Evolutionary conservation across 2,329 filamentous ascomycete species (phyloP), one percentile per base, ranked within the genome.

Genomic region (Microcera coccophila): DNA sequence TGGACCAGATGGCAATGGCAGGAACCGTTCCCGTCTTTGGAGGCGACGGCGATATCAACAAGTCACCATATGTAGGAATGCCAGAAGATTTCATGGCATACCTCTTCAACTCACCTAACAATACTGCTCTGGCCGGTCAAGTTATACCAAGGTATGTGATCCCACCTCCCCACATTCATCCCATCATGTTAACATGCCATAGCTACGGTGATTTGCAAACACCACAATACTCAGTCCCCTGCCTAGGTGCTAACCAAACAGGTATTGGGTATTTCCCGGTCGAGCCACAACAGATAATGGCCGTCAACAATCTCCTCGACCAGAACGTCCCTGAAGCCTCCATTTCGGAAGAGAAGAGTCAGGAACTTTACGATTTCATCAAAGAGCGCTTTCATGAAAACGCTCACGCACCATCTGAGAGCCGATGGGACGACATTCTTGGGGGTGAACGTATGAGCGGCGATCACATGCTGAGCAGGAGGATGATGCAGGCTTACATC

Each of bases 401-500:
- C 17, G 82, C 87, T 19, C 81, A 89, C 54, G 78, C 86, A 1
- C 83, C 85, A 0, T 76, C 86, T 20, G 81, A 85, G 49, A 83
- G 84, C 50, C 81, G 84, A 48, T 89, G 90, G 58, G 87, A 88
- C 38, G 78, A 76, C 38, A 79, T 96, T 19, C 70, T 95, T 42
- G 82, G 89, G 20, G 91, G 90, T 12, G 82, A 95, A 58, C 79
- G 85, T 40, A 79, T 82, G 38, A 70, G 79, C 22, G 75, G 79
- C 39, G 67, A 70, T 18, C 80, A 84, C 47, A 76, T 84, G 71
- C 71, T 97, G 48, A 95, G 91, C 63, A 75, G 90, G 57, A 82
- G 85, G 57, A 96, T 95, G 88, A 94, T 97, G 86, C 89, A 96
- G 66, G 85, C 84, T 3, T 97, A 96, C 60, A 90, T 95, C 52